phyloP scores from a whole-genome alignment of 306 rosid species.

The Glycine latifolia region DNA sequence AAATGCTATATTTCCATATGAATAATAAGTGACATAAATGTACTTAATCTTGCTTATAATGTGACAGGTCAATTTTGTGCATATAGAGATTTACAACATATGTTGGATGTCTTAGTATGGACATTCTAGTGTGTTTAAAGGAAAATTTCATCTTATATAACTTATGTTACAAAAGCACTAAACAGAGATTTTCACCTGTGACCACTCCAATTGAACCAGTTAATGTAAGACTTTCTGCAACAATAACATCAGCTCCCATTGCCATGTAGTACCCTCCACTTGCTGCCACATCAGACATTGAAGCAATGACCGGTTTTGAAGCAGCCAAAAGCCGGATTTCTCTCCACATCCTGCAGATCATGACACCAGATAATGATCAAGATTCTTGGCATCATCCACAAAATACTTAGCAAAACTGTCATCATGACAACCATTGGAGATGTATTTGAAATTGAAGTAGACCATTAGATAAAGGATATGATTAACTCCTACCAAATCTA shows the following conservation, averaged over 20 bases:
- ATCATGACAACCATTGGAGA: conserved; percentile 10
- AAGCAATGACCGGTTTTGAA: conserved; percentile 89
- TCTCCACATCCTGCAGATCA: conserved; percentile 91
- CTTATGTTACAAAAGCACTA: background rate
- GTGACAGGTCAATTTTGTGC: background rate
- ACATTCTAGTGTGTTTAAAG: conserved; percentile 6
- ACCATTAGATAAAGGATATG: background rate
- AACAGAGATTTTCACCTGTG: conserved; percentile 63
- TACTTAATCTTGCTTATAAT: conserved; percentile 14
- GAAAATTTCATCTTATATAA: background rate
- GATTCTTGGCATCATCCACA: conserved; percentile 39
- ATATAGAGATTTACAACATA: background rate
- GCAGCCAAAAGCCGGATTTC: conserved; percentile 97
- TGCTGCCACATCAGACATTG: conserved; percentile 97
- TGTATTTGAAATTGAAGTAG: conserved; percentile 36
- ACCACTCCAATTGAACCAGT: conserved; percentile 99
- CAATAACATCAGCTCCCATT: conserved; percentile 91
- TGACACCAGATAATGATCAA: conserved; percentile 32
- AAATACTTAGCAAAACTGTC: conserved; percentile 31
- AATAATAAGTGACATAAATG: conserved; percentile 12
- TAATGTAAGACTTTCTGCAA: conserved; percentile 89
- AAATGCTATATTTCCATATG: background rate
- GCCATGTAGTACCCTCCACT: conserved; percentile 99
- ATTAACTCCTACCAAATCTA: conserved; percentile 8
- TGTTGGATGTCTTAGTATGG: conserved; percentile 5